Conservation (phyloP, 169 alveolate genomes). For the Cryptosporidium xiaoi region DNA sequence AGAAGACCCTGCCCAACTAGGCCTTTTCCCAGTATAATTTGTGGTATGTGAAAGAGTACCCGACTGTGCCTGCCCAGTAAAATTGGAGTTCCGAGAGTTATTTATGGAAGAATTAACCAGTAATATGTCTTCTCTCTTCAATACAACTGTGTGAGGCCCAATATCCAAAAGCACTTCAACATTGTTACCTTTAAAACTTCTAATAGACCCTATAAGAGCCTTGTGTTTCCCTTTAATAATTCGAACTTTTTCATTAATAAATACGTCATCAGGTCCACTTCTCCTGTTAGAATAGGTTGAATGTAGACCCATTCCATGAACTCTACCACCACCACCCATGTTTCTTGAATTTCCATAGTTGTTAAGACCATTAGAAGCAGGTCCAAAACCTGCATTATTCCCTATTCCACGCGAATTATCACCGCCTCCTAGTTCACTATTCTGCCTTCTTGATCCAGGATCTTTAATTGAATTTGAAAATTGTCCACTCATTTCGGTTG, state of each 20-base stretch:
- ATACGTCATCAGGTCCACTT: constrained; percentile 67
- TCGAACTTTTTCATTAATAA: constrained; percentile 43
- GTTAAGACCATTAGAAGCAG: neutral
- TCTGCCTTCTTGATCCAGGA: neutral
- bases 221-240: constrained; percentile 52
- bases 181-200: constrained; percentile 64
- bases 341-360: neutral
- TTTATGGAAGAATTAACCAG: constrained; percentile 26
- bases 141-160: constrained; percentile 67
- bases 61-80: constrained; percentile 54
- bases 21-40: neutral
- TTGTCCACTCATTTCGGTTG: constrained; percentile 15
- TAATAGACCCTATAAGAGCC: constrained; percentile 61
- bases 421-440: neutral
- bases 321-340: constrained; percentile 9
- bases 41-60: constrained; percentile 2
- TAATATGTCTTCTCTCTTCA: constrained; percentile 56
- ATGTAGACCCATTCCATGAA: constrained; percentile 52
- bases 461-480: constrained; percentile 4
- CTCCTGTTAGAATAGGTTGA: constrained; percentile 11
- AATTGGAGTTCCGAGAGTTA: constrained; percentile 14
- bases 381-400: neutral
- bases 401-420: neutral
- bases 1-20: constrained; percentile 50
- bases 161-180: constrained; percentile 62